Percentiles rank a stretch among this genome's conserved stretches.
Evolutionary conservation across 1,284 basidiomycete genomes (phyloP).

Genomic region (Anthracocystis setariae): DNA sequence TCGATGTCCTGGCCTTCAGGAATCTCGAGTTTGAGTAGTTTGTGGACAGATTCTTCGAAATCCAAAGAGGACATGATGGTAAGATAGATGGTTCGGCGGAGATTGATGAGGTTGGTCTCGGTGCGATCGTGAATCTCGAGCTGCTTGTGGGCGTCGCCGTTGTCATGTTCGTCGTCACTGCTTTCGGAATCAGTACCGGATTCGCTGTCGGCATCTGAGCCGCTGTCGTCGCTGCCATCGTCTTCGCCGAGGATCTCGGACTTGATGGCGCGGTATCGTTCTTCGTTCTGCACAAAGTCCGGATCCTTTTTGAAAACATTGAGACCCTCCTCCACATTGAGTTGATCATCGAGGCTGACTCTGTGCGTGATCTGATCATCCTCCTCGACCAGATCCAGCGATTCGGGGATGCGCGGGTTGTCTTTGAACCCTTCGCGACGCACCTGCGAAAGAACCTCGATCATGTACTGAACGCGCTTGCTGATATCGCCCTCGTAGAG

Average conservation of each 20-base stretch:
- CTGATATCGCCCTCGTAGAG: constrained; percentile 94
- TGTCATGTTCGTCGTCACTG: constrained; percentile 76
- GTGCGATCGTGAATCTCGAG: constrained; percentile 91
- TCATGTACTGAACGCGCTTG: constrained; percentile 98
- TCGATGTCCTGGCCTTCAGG: constrained; percentile 94
- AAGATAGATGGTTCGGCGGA: constrained; percentile 92
- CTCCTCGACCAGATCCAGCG: constrained; percentile 94
- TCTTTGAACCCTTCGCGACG: constrained; percentile 99
- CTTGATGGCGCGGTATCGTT: constrained; percentile 90
- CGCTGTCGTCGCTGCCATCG: constrained; percentile 45
- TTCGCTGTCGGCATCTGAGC: constrained; percentile 41
- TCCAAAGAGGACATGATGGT: constrained; percentile 83
- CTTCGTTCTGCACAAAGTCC: constrained; percentile 88
- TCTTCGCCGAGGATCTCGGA: constrained; percentile 84
- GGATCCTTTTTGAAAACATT: constrained; percentile 97
- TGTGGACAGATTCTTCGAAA: constrained; percentile 98
- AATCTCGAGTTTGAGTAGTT: constrained; percentile 91
- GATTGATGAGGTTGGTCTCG: constrained; percentile 92
- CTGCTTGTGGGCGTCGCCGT: constrained; percentile 67
- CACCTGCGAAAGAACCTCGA: constrained; percentile 81
- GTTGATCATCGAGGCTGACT: constrained; percentile 87
- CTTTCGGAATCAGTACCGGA: constrained; percentile 67
- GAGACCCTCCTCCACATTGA: constrained; percentile 91
- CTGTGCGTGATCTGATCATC: constrained; percentile 92
- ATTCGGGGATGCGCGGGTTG: constrained; percentile 91